Percentiles rank a stretch among this genome's conserved stretches.
Evolutionary conservation across 139 green algal genomes (phyloP).

Genomic region (Ettlia oleoabundans): DNA sequence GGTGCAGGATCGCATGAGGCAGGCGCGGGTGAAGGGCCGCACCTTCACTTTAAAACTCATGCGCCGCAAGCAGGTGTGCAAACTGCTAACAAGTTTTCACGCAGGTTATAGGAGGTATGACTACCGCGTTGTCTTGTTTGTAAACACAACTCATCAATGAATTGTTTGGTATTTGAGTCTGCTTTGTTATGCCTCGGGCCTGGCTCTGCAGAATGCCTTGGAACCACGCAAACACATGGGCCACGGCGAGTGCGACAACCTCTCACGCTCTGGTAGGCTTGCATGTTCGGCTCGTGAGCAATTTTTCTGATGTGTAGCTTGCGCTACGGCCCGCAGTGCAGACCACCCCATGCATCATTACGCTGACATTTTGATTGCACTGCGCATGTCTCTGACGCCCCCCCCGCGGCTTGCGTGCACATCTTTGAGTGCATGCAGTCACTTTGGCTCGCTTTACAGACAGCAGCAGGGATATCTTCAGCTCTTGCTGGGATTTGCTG

Average conservation of each 20-base stretch:
- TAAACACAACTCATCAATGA: too few relatives aligned
- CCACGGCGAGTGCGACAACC: slow-evolving; percentile 88
- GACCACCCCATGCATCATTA: too few relatives aligned
- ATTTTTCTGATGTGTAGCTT: neutral
- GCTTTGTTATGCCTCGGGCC: neutral
- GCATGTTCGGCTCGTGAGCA: slow-evolving; percentile 47
- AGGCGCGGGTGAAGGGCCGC: slow-evolving; percentile 57
- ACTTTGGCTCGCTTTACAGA: slow-evolving; percentile 47
- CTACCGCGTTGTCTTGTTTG: too few relatives aligned
- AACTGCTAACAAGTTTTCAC: neutral
- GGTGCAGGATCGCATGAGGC: slow-evolving; percentile 47
- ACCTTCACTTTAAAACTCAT: slow-evolving; percentile 89
- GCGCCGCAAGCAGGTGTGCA: slow-evolving; percentile 57
- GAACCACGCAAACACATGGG: slow-evolving; percentile 91
- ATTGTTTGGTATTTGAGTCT: too few relatives aligned
- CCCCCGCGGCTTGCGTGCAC: too few relatives aligned
- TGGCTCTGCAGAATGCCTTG: slow-evolving; percentile 53
- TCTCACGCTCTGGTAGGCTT: slow-evolving; percentile 49
- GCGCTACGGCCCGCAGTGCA: neutral
- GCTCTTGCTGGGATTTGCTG: slow-evolving; percentile 62
- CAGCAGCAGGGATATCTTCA: slow-evolving; percentile 48
- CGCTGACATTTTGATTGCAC: too few relatives aligned
- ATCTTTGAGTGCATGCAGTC: too few relatives aligned
- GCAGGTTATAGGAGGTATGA: too few relatives aligned
- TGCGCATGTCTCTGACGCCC: neutral